Evolutionary conservation across 306 rosid species (phyloP), one percentile per base, ranked within the genome.

Genomic region (Rubus idaeus): DNA sequence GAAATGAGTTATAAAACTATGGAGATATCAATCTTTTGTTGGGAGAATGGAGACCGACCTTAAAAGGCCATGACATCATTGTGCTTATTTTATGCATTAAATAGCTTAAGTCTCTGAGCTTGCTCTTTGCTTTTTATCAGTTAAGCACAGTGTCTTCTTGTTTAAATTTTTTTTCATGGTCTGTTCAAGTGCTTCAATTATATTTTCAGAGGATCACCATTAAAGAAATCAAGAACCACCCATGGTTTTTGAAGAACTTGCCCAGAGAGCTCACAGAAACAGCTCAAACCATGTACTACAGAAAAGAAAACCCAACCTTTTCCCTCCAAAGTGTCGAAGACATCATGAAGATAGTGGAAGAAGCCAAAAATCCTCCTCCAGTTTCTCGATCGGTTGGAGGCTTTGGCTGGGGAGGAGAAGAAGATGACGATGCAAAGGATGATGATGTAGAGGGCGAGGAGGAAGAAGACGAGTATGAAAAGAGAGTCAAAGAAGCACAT

Each of bases 211-310:
- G 97, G 82, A 86, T 88, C 82, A 86, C 87, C 71, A 91, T 91
- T 60, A 91, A 88, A 84, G 97, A 91, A 71, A 88, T 91, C 84
- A 91, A 91, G 91, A 81, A 79, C 62, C 94, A 91, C 65, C 94
- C 94, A 16, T 91, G 97, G 97, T 91, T 91, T 82, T 65, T 88
- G 41, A 91, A 89, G 88, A 89, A 91, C 89, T 86, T 91, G 83
- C 97, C 97, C 1, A 86, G 94, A 84, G 97, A 91, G 84, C 85
- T 91, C 75, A 91, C 94, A 23, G 97, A 91, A 79, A 76, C 86
- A 76, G 92, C 90, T 75, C 97, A 91, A 88, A 87, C 80, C 73
- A 80, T 84, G 67, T 88, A 89, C 89, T 86, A 89, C 86, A 83
- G 82, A 82, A 91, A 76, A 82, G 96, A 88, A 75, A 89, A 91